phyloP scores from a whole-genome alignment of 2,329 filamentous ascomycete genomes.

The Chaetomiaceae sp. region DNA sequence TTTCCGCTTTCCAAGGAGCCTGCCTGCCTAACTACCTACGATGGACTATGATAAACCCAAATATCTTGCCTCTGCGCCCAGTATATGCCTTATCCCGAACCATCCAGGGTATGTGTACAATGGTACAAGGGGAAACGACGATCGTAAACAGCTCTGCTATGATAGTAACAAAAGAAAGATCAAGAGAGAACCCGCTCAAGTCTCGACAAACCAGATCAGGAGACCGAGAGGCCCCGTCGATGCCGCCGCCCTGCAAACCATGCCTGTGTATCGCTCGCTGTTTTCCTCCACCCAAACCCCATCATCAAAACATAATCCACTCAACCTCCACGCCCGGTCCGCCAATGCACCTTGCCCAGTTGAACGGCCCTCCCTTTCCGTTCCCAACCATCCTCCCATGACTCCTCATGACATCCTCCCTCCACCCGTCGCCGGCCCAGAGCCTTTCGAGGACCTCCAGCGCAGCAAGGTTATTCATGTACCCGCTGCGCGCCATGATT shows the following conservation, averaged over 20 bases:
- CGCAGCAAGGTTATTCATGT: conserved; percentile 87
- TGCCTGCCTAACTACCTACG: conserved; percentile 5
- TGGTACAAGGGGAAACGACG: conserved; percentile 2
- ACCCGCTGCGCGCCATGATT: conserved; percentile 83
- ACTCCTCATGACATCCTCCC: conserved; percentile 35
- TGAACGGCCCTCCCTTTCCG: conserved; percentile 46
- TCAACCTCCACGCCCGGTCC: conserved; percentile 55
- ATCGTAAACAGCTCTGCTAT: conserved; percentile 2
- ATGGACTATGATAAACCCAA: neutral
- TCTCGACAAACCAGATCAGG: neutral
- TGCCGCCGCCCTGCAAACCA: no score
- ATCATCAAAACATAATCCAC: conserved; percentile 61
- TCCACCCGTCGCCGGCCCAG: conserved; percentile 58
- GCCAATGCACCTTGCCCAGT: conserved; percentile 55
- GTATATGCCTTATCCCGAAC: conserved; percentile 2
- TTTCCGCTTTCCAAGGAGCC: neutral
- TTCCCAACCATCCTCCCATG: conserved; percentile 29
- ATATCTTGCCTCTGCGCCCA: neutral
- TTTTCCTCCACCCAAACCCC: no score
- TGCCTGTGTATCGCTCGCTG: no score
- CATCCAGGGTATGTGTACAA: conserved; percentile 11
- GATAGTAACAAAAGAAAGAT: neutral
- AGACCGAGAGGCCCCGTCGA: neutral
- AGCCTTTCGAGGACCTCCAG: conserved; percentile 81
- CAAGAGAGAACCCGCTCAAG: neutral